Evolutionary conservation across 2,329 filamentous ascomycete species (phyloP).

Genomic region (Microsporum ferrugineum): DNA sequence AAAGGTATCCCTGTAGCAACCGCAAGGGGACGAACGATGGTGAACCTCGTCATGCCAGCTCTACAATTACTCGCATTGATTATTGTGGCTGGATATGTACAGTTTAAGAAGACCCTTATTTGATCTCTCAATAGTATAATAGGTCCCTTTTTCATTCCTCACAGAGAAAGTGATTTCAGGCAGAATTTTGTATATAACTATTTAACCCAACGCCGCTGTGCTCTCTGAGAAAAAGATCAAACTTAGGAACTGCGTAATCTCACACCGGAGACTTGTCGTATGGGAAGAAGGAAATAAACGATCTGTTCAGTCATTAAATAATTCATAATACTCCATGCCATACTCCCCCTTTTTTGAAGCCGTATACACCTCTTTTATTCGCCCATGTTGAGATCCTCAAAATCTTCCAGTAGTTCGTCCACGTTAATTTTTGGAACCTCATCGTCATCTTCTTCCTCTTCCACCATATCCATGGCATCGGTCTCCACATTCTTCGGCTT

Average conservation of each 20-base stretch:
- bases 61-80: too few species aligned
- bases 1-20: too few species aligned
- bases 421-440: conserved; percentile 60
- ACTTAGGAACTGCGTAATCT: neutral
- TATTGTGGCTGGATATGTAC: too few species aligned
- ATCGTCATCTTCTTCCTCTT: conserved; percentile 53
- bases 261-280: neutral
- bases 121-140: neutral
- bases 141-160: neutral
- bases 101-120: neutral
- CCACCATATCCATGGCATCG: conserved; percentile 25
- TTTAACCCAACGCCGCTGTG: neutral
- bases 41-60: too few species aligned
- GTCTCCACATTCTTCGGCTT: conserved; percentile 32
- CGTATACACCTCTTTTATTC: conserved; percentile 13
- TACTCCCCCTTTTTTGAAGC: neutral
- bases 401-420: conserved; percentile 79
- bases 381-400: conserved; percentile 69
- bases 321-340: neutral
- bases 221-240: neutral
- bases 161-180: neutral
- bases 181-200: neutral
- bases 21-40: too few species aligned
- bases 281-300: neutral
- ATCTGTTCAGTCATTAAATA: neutral